These are phyloP conservation scores for Euphorbia schlechtendalii DNA, from an alignment of 441 rosid genomes.

Conservation along the genomic window DNA sequence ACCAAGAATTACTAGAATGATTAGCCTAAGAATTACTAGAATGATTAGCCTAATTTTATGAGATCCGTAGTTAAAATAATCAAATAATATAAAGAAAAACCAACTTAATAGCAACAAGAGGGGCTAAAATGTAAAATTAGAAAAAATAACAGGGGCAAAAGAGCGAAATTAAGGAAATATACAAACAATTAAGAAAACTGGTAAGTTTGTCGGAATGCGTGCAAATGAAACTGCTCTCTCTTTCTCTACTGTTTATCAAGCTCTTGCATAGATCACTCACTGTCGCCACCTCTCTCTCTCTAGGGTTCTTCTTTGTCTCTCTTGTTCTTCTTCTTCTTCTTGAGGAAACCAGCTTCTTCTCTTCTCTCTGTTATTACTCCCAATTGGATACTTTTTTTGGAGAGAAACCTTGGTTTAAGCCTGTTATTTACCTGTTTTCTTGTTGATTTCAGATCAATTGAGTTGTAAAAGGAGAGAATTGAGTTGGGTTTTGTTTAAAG, in stretches of 20 bases:
- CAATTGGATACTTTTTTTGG: conserved; percentile 29
- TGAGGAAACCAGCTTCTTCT: background rate
- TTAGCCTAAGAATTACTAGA: no score
- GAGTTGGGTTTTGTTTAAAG: conserved; percentile 1
- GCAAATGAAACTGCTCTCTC: conserved; percentile 37
- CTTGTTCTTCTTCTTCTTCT: background rate
- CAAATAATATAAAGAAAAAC: no score
- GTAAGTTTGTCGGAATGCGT: conserved; percentile 73
- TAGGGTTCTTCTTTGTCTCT: background rate
- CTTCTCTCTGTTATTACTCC: conserved; percentile 27
- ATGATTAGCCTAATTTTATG: no score
- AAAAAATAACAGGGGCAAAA: conserved; percentile 28
- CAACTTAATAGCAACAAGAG: no score
- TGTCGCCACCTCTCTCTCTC: conserved; percentile 15
- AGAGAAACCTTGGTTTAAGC: conserved; percentile 17
- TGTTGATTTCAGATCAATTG: background rate
- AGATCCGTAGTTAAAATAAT: no score
- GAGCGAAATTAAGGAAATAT: conserved; percentile 36
- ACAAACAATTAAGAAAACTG: conserved; percentile 29
- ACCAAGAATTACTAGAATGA: no score
- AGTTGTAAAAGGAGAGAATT: background rate
- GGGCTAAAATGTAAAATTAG: conserved; percentile 42
- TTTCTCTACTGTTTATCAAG: conserved; percentile 24
- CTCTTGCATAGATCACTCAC: conserved; percentile 32
- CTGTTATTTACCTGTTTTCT: background rate